Evolutionary conservation across 78 protist species (phyloP), one percentile per base, ranked within the genome.

Genomic region (Salpingoeca rosetta): DNA sequence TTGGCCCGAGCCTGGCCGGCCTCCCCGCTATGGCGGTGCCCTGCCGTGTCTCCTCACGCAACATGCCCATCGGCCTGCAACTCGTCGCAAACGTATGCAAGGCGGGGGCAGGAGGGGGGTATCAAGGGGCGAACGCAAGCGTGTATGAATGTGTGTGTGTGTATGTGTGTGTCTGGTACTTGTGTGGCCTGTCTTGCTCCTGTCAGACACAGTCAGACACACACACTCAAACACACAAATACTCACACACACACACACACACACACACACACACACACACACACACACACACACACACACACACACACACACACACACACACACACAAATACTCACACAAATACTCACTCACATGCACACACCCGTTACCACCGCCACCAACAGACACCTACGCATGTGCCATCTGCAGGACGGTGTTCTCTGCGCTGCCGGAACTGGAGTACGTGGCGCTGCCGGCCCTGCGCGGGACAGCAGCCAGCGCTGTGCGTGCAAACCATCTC

Each of bases 61-160:
- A 22, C 65, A 22, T 7, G 31, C 65, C 65, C 65, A 51, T 51
- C 31, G 65, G 65, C 65, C 17, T 51, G 17, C 65, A 51, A 51
- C 31, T 51, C 65, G 65, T 51, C 31, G 65, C 65, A 22, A 7
- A 7, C 31, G 65, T 51, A 51, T 7, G 65, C 17, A n/a, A n/a
- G n/a, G n/a, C n/a, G n/a, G n/a, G n/a, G n/a, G n/a, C n/a, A n/a
- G n/a, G n/a, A n/a, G n/a, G n/a, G n/a, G n/a, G n/a, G n/a, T n/a
- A 51, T 51, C 65, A 51, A 51, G 17, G 17, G 7, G 7, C 17
- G 7, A 17, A 51, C 31, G 7, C 7, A 51, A 51, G 17, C 22
- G 56, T n/a, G 40, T 78, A 41, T 78, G 82, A 3, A 22, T 78
- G 82, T 78, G 82, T 78, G 82, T 78, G 82, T 78, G 82, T 78